Evolutionary conservation across 2,329 filamentous ascomycete genomes (phyloP).

Genomic region (Thermoascus crustaceus): DNA sequence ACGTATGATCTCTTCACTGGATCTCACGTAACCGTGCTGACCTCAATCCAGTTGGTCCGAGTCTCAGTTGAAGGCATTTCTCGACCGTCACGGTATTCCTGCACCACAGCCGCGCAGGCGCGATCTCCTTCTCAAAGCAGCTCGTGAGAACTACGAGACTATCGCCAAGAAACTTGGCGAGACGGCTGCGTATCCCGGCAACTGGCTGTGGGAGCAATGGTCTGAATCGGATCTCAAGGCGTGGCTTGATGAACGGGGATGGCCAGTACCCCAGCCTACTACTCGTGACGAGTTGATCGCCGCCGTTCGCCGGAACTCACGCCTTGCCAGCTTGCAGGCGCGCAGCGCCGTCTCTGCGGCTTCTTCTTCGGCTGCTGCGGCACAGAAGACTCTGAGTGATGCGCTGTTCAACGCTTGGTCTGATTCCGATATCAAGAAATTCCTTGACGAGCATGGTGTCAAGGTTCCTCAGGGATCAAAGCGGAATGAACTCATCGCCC

Average conservation of each 20-base stretch:
- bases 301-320: constrained; percentile 81
- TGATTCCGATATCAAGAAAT: constrained; percentile 83
- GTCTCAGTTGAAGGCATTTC: constrained; percentile 86
- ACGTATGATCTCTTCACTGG: constrained; percentile 41
- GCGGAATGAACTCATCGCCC: constrained; percentile 77
- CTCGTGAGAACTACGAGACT: constrained; percentile 72
- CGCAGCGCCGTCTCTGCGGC: constrained; percentile 54
- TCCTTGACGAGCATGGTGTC: constrained; percentile 83
- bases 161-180: constrained; percentile 69
- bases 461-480: constrained; percentile 86
- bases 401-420: constrained; percentile 84
- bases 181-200: constrained; percentile 75
- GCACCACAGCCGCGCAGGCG: constrained; percentile 80
- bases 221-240: constrained; percentile 87
- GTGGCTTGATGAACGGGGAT: constrained; percentile 83
- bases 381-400: constrained; percentile 69
- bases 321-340: constrained; percentile 63
- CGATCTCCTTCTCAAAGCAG: constrained; percentile 69
- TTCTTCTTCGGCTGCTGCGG: constrained; percentile 57
- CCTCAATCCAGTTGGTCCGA: constrained; percentile 65
- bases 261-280: constrained; percentile 75
- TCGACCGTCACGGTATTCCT: constrained; percentile 78
- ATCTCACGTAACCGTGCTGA: constrained; percentile 26
- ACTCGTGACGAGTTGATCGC: constrained; percentile 83
- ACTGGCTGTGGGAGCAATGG: constrained; percentile 92